Percentiles rank a stretch among this genome's conserved stretches.
These are phyloP conservation scores for Primulina eburnea DNA, from an alignment of 257 asterid species.

Conservation along the genomic window DNA sequence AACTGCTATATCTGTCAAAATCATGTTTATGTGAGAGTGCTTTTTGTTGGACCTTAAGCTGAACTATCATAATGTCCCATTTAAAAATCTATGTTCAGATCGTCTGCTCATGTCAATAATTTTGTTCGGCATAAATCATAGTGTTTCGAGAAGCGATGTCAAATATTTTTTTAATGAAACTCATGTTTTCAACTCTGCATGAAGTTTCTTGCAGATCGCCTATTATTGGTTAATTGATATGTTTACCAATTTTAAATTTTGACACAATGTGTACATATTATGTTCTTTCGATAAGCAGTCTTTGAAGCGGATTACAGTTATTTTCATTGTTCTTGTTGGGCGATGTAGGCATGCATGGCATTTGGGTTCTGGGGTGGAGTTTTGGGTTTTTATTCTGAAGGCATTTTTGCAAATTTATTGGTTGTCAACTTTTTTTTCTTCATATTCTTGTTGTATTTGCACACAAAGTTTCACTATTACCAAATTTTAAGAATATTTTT, in stretches of 20 bases:
- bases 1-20: slow-evolving; percentile 25
- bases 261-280: neutral
- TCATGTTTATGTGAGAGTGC: slow-evolving; percentile 24
- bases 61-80: slow-evolving; percentile 16
- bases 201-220: neutral
- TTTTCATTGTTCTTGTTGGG: neutral
- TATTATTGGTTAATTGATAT: no score
- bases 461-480: neutral
- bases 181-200: neutral
- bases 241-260: no score
- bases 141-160: neutral
- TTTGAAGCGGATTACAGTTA: neutral
- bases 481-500: no score
- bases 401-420: no score
- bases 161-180: neutral
- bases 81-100: neutral
- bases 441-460: neutral
- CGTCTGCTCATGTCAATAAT: neutral
- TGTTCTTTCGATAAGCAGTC: neutral
- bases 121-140: neutral
- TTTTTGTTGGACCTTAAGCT: slow-evolving; percentile 23
- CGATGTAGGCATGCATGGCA: neutral
- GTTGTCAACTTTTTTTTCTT: no score
- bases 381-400: neutral
- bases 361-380: neutral